Evolutionary conservation across 257 asterid genomes (phyloP), one percentile per base, ranked within the genome.

Genomic region (Capsicum pubescens): DNA sequence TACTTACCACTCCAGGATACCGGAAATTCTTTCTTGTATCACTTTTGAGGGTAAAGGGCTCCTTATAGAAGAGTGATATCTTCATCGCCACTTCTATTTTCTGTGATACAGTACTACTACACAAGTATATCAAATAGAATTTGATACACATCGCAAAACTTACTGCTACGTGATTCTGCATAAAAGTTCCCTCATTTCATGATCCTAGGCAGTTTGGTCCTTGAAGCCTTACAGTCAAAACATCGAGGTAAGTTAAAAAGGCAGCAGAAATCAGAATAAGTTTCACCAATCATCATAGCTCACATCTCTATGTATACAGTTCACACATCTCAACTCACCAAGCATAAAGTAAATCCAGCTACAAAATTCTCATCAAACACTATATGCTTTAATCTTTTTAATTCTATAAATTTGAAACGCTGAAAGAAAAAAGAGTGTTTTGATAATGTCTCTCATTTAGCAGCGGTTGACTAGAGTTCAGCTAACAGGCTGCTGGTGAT

Each of bases 401-500:
- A 81, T 79, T 69, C 63, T 42, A 85, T 80, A 81, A 82, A 89
- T 88, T 84, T 84, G 82, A 85, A 54, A 85, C 46, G 81, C 88
- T 86, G 86, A 85, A 89, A 82, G 89, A 32, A 21, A 21, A 48
- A 32, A 85, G 67, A 74, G 64, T 81, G 83, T 82, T 83, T 85
- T 84, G 36, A 84, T 72, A 83, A 86, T 76, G 87, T 87, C 87
- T 87, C 87, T 56, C 52, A 50, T 59, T 82, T 67, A 84, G 82
- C 83, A 50, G 87, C 64, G 0, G 32, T 48, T 64, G 55, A 83
- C 84, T 32, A 60, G 26, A 69, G 52, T 56, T 90, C 83, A 95
- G 91, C 94, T 94, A 77, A 90, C 97, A 2, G 94, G 93, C 87
- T 92, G 94, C 89, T 93, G 94, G 84, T 92, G 92, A 82, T 16